Percentiles rank a stretch among this genome's conserved stretches.
These are phyloP conservation scores for Yamadazyma triangularis DNA, from an alignment of 1,139 yeast species.

Conservation along the genomic window DNA sequence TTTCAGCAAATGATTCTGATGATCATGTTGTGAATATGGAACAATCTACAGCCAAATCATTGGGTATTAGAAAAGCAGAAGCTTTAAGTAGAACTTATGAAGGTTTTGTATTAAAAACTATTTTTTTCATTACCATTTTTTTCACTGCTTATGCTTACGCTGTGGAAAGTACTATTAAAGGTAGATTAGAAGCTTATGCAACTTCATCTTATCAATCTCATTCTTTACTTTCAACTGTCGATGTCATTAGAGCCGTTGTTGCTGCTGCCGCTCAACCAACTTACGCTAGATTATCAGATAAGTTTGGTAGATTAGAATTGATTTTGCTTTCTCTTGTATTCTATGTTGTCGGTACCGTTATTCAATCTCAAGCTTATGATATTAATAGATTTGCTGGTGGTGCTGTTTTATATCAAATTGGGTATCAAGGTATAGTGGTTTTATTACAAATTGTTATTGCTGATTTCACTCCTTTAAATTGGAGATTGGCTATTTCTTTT, in stretches of 20 bases:
- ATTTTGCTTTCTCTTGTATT: conserved; percentile 51
- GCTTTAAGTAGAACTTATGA: conserved; percentile 32
- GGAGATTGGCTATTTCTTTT: conserved; percentile 63
- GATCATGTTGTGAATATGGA: conserved; percentile 5
- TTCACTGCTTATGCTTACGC: conserved; percentile 63
- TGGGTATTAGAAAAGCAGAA: conserved; percentile 40
- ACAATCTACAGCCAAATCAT: conserved; percentile 20
- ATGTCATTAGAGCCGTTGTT: conserved; percentile 57
- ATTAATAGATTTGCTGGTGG: conserved; percentile 71
- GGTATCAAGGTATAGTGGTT: conserved; percentile 61
- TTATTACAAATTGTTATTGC: conserved; percentile 55
- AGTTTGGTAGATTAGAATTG: conserved; percentile 64
- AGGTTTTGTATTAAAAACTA: conserved; percentile 18
- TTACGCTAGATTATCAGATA: conserved; percentile 65
- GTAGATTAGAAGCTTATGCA: conserved; percentile 49
- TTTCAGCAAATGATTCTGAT: no score
- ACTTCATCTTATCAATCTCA: conserved; percentile 53
- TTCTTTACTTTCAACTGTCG: conserved; percentile 61
- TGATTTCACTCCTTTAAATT: conserved; percentile 63
- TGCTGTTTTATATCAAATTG: conserved; percentile 64
- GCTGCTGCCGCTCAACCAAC: conserved; percentile 73
- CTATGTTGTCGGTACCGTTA: conserved; percentile 65
- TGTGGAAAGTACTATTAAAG: conserved; percentile 55
- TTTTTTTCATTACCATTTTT: conserved; percentile 50
- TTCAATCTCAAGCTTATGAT: conserved; percentile 63